A percentile compares a stretch with the other conserved stretches of the same genome.
These are phyloP conservation scores for Leptomonas pyrrhocoris DNA, from an alignment of 208 protist genomes.

Conservation along the genomic window DNA sequence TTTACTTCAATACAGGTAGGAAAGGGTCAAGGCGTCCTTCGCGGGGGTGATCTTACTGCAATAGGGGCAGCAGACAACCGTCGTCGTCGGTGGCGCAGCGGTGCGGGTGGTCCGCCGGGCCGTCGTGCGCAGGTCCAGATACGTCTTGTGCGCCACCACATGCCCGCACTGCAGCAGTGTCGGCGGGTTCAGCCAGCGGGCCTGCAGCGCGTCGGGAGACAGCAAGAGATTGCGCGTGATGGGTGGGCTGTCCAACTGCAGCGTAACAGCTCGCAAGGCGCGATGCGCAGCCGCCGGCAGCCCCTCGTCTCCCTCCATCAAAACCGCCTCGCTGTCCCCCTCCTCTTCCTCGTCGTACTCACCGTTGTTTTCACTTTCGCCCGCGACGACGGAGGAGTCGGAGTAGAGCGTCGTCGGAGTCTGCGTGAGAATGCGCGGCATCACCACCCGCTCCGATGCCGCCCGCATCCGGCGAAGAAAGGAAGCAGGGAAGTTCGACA, in stretches of 20 bases:
- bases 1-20: slow-evolving; percentile 53
- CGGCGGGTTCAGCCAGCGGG: slow-evolving; percentile 55
- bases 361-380: neutral
- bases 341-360: neutral
- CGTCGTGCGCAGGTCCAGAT: slow-evolving; percentile 38
- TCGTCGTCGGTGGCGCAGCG: neutral
- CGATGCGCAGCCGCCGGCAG: slow-evolving; percentile 7
- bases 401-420: slow-evolving; percentile 15
- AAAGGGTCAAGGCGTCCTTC: slow-evolving; percentile 49
- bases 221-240: slow-evolving; percentile 45
- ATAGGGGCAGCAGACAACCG: slow-evolving; percentile 70
- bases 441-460: slow-evolving; percentile 14
- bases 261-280: slow-evolving; percentile 8
- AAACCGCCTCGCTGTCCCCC: neutral
- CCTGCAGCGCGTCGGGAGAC: slow-evolving; percentile 7
- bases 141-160: slow-evolving; percentile 66
- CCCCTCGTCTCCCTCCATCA: neutral
- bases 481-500: slow-evolving; percentile 10
- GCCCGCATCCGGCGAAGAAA: slow-evolving; percentile 15
- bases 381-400: slow-evolving; percentile 9
- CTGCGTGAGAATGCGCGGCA: slow-evolving; percentile 20
- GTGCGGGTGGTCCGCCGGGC: slow-evolving; percentile 31
- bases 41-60: slow-evolving; percentile 52
- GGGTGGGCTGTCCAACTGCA: slow-evolving; percentile 4
- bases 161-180: slow-evolving; percentile 79